These are phyloP conservation scores for Arabidopsis arenosa DNA, from an alignment of 345 rosid species.

Conservation along the genomic window DNA sequence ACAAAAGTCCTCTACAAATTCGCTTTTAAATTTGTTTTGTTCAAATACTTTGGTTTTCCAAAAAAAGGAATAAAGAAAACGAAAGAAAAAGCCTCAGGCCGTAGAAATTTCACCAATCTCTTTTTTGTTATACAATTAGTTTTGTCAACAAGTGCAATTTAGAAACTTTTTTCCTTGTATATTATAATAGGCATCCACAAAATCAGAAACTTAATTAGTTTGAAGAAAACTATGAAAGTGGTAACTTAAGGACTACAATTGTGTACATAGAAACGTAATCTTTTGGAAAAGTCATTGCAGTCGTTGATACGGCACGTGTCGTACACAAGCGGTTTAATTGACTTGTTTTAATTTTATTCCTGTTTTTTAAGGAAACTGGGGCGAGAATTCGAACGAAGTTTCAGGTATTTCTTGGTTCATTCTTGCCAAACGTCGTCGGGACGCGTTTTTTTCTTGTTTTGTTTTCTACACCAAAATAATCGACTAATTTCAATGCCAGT, in stretches of 20 bases:
- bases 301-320: conserved; percentile 35
- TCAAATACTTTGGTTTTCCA: background rate
- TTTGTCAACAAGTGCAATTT: conserved; percentile 1
- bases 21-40: no score
- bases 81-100: background rate
- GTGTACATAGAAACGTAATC: background rate
- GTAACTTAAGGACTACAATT: background rate
- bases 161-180: background rate
- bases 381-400: conserved; percentile 17
- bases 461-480: background rate
- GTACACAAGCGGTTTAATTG: conserved; percentile 20
- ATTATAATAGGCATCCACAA: background rate
- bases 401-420: conserved; percentile 7
- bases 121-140: background rate
- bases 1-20: background rate
- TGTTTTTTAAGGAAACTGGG: background rate
- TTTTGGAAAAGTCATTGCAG: conserved; percentile 15
- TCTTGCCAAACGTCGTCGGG: background rate
- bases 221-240: background rate
- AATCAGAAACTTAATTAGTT: conserved; percentile 15
- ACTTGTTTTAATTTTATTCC: background rate
- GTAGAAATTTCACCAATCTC: background rate
- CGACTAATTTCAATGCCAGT: background rate
- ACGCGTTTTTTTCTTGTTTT: background rate
- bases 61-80: background rate